Evolutionary conservation across 1,284 basidiomycete genomes (phyloP), one percentile per base, ranked within the genome.

Genomic region (Trichosporon sp.): DNA sequence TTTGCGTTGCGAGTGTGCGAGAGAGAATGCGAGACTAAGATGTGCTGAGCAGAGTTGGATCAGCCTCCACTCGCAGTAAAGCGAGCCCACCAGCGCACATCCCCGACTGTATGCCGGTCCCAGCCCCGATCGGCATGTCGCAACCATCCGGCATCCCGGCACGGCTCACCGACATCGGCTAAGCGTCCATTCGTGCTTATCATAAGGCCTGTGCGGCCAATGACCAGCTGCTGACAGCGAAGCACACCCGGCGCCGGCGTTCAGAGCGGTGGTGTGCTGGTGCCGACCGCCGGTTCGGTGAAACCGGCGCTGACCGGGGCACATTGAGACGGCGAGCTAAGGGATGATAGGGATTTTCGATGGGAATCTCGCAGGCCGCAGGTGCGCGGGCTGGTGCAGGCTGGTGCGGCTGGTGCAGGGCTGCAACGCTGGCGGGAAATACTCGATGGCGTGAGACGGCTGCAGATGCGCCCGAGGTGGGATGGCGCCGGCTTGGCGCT

Each of bases 31-130:
- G 43, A 46, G 16, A 14, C 16, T 3, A 26, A 21, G 51, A 54
- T 54, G 48, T 16, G 21, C 51, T 54, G 16, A 54, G 51, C 51
- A 54, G 19, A 21, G 51, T 54, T 54, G 51, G 51, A 54, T 54
- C 51, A 19, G 19, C 51, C 51, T 54, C 51, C 51, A 54, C 46
- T 4, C 26, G 26, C 26, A 26, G 26, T 26, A 26, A 26, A 26
- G 26, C 26, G 26, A n/a, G 46, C 19, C 46, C 46, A 19, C 19
- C 38, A 12, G 51, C 51, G 14, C 51, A 26, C n/a, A 16, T 54
- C 51, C 51, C 21, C 21, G n/a, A 26, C 51, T 6, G 43, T 26
- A 26, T 54, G 51, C 51, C 21, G 51, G 51, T 54, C 51, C 14
- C 51, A 54, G 51, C 5, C 51, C 51, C 51, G 51, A 54, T 54